These are phyloP conservation scores for Bertia moriformis DNA, from an alignment of 2,329 filamentous ascomycete genomes.

Conservation along the genomic window DNA sequence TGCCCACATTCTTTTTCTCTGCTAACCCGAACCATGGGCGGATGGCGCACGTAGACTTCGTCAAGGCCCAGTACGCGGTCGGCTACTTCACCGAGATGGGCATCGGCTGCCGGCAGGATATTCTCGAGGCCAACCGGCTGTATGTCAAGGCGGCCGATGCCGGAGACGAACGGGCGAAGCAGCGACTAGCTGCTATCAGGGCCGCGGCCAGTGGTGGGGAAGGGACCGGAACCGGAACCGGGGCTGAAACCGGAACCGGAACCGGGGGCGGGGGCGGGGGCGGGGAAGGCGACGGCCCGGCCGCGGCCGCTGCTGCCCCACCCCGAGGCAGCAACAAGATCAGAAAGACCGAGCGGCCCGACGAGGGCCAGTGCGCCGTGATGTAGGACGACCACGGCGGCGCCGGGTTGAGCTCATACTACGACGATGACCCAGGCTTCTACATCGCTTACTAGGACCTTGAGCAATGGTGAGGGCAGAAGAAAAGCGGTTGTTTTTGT, in stretches of 20 bases:
- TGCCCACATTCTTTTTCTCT: background rate
- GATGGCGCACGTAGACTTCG: too few species aligned
- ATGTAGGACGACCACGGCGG: too few species aligned
- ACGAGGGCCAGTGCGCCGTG: slow-evolving; percentile 9
- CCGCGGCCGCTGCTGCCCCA: too few species aligned
- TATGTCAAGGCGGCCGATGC: slow-evolving; percentile 90
- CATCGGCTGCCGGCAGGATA: slow-evolving; percentile 83
- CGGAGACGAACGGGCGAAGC: slow-evolving; percentile 78
- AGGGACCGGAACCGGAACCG: slow-evolving; percentile 4
- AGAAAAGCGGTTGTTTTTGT: too few species aligned
- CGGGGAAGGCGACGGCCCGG: slow-evolving; percentile 1
- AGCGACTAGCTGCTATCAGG: slow-evolving; percentile 72
- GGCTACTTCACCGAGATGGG: slow-evolving; percentile 98
- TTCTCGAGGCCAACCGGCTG: slow-evolving; percentile 96
- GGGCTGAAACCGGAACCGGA: too few species aligned
- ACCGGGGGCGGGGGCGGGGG: background rate
- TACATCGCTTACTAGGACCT: too few species aligned
- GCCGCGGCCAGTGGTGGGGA: slow-evolving; percentile 50
- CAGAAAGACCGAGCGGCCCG: slow-evolving; percentile 1
- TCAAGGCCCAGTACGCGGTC: slow-evolving; percentile 79
- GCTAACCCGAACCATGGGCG: slow-evolving; percentile 3
- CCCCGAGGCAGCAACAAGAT: background rate
- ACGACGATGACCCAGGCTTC: too few species aligned
- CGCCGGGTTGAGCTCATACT: too few species aligned
- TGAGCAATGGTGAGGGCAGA: too few species aligned